phyloP scores from a whole-genome alignment of 805 yeast species.

The Kuraishia floccosa region DNA sequence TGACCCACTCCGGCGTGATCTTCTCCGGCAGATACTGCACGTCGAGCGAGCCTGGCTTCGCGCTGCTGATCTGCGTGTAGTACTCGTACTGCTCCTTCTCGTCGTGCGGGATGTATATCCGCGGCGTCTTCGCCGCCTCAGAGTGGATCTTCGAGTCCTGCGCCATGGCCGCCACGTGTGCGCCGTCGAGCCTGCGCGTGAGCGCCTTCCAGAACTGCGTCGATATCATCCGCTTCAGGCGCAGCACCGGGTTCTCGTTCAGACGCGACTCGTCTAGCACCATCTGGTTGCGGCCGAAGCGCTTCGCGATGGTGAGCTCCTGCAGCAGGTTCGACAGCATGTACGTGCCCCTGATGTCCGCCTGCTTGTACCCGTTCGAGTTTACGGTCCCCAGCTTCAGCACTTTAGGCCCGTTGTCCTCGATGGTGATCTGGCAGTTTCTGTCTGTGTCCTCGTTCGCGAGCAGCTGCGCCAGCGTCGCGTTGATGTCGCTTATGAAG shows the following conservation, averaged over 20 bases:
- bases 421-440: constrained; percentile 76
- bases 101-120: constrained; percentile 67
- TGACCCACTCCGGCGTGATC: constrained; percentile 69
- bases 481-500: constrained; percentile 64
- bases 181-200: constrained; percentile 58
- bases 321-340: constrained; percentile 80
- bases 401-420: constrained; percentile 79
- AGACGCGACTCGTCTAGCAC: constrained; percentile 74
- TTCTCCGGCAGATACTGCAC: constrained; percentile 68
- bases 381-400: constrained; percentile 71
- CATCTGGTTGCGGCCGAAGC: constrained; percentile 69
- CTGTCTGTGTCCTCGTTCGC: constrained; percentile 77
- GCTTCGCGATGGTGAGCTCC: constrained; percentile 78
- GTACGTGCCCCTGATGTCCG: constrained; percentile 77
- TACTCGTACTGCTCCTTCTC: constrained; percentile 66
- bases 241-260: constrained; percentile 77
- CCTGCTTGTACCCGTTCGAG: constrained; percentile 68
- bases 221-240: constrained; percentile 62
- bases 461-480: constrained; percentile 57
- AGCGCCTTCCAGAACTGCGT: constrained; percentile 74
- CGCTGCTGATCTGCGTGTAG: constrained; percentile 39
- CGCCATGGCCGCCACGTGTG: constrained; percentile 59
- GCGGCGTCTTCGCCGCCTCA: constrained; percentile 49
- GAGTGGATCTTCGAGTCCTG: constrained; percentile 65
- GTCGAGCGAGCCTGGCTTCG: constrained; percentile 50